phyloP scores from a whole-genome alignment of 352 stramenopile species.

The Thraustotheca clavata region DNA sequence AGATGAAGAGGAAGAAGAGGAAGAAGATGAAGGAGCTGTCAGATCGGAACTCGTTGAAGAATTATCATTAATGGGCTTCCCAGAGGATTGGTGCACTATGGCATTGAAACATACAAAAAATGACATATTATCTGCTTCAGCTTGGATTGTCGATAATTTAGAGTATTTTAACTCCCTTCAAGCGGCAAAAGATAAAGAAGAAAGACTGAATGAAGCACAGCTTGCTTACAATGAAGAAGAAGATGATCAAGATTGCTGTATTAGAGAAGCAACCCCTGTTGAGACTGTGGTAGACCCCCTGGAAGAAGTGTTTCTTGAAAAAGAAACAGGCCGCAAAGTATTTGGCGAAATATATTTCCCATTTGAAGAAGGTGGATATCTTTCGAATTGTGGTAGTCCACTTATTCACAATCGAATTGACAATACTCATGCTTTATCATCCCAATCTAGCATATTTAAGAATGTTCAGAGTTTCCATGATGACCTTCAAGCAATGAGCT shows the following conservation, averaged over 20 bases:
- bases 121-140: conserved; percentile 83
- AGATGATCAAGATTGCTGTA: conserved; percentile 29
- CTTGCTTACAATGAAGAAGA: conserved; percentile 58
- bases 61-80: conserved; percentile 90
- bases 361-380: conserved; percentile 67
- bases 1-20: conserved; percentile 42
- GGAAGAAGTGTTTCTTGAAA: conserved; percentile 39
- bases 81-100: conserved; percentile 86
- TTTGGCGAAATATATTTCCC: conserved; percentile 85
- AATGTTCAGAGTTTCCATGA: conserved; percentile 21
- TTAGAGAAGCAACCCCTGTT: not conserved
- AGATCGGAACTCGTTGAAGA: conserved; percentile 81
- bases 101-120: conserved; percentile 87
- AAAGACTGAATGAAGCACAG: conserved; percentile 29
- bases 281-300: not conserved
- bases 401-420: not conserved
- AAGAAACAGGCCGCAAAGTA: conserved; percentile 71
- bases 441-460: not conserved
- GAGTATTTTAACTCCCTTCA: conserved; percentile 85
- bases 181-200: conserved; percentile 60
- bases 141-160: conserved; percentile 91
- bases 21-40: conserved; percentile 40
- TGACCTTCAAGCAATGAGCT: conserved; percentile 24
- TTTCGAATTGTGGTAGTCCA: conserved; percentile 34
- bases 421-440: not conserved